Percentiles rank a stretch among this genome's conserved stretches.
phyloP scores from a whole-genome alignment of 768 basidiomycete genomes.

The Tricholoma sp. region DNA sequence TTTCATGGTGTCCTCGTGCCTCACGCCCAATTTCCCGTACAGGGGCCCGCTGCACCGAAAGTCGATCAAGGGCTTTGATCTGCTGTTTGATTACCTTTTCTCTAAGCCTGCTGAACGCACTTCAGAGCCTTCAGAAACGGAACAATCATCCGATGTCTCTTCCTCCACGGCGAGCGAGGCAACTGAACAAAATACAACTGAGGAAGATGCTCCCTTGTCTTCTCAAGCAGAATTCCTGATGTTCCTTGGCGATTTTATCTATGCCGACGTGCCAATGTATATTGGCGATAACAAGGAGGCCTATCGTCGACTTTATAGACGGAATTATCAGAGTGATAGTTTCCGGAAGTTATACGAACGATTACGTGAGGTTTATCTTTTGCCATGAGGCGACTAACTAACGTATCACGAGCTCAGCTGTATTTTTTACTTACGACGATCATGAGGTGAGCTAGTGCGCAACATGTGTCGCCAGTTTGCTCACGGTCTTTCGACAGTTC shows the following conservation, averaged over 20 bases:
- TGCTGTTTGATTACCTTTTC: constrained; percentile 52
- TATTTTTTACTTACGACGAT: constrained; percentile 69
- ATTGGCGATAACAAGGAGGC: constrained; percentile 52
- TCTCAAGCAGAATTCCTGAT: constrained; percentile 54
- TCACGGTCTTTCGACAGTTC: constrained; percentile 32
- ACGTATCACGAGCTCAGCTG: constrained; percentile 51
- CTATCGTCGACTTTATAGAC: constrained; percentile 62
- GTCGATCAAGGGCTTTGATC: constrained; percentile 60
- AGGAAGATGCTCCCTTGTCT: background rate
- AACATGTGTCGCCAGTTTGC: background rate
- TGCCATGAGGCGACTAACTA: constrained; percentile 2
- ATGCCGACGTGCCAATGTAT: constrained; percentile 66
- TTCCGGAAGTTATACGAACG: constrained; percentile 65
- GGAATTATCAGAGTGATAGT: constrained; percentile 59
- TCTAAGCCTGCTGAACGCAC: constrained; percentile 10
- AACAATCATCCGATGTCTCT: constrained; percentile 1
- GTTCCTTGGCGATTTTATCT: constrained; percentile 73
- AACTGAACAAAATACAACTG: background rate
- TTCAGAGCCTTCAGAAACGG: constrained; percentile 4
- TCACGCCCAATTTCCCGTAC: constrained; percentile 73
- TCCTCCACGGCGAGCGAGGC: background rate
- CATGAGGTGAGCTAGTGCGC: constrained; percentile 46
- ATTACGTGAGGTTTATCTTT: constrained; percentile 46
- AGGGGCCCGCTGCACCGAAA: constrained; percentile 42
- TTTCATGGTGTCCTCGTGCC: constrained; percentile 65